Base-by-base conservation (phyloP, 495 filamentous ascomycete species). In the Lophiotrema nucula region DNA sequence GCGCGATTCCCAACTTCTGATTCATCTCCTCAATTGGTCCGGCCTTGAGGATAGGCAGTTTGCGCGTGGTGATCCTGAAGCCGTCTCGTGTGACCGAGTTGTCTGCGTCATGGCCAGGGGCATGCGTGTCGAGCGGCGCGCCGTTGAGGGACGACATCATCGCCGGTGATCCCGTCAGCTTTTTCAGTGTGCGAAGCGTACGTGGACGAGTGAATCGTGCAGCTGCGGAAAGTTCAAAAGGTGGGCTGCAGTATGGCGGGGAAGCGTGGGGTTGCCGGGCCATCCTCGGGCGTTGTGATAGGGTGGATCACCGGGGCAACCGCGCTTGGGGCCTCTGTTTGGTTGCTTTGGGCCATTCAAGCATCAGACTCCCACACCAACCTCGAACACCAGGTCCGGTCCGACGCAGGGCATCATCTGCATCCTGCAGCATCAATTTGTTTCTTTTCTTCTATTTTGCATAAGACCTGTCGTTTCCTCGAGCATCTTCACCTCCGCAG, bases 41-140 rank as follows among this genome's bases (percentile, higher is more conserved):
- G 19, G 90, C 81, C 71, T 95, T 96, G 23, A 93, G 83, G 70
- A 98, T 98, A 35, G 93, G 92, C 22, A 89, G 83, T 75, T 95
- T 95, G 64, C 87, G 85, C 13, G 87, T 87, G 2, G 82, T 79
- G 65, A 96, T 85, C 53, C 70, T 80, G 74, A 90, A 93, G 44
- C 60, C 67, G 26, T 60, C 27, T 19, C 42, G 46, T 3, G 62
- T 65, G 42, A 67, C 53, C 12, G 56, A 57, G 16, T 38, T 58
- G 33, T 41, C 60, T 10, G 24, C 56, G 11, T 56, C 60, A 33
- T 60, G 52, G 44, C 52, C 56, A 25, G 58, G 62, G 13, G 60
- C 50, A 38, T 33, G 60, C 0, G 60, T 61, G 26, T 60, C 53
- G 22, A 58, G 15, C 24, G 51, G 56, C 22, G 35, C 50, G 44